Percentiles rank a stretch among this genome's conserved stretches.
phyloP scores from a whole-genome alignment of 2,329 filamentous ascomycete species.

The Lecanoromycetidae sp. region DNA sequence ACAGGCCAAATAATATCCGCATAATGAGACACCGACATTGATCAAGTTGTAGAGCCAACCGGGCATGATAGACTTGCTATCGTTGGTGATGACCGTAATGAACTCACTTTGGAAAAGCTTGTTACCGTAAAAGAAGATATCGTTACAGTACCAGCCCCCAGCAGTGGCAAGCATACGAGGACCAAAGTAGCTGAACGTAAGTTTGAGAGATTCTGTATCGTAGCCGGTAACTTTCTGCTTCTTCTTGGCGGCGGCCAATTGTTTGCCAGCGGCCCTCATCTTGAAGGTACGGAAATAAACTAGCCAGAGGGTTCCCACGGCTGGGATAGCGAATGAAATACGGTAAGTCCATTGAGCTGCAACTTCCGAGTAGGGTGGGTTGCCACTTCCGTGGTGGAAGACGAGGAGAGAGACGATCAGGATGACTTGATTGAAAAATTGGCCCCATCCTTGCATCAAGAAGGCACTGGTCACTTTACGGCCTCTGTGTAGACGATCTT shows the following conservation, averaged over 20 bases:
- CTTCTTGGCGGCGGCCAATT: conserved; percentile 71
- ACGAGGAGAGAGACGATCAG: conserved; percentile 77
- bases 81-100: conserved; percentile 57
- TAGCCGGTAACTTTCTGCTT: conserved; percentile 82
- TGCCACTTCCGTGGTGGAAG: conserved; percentile 65
- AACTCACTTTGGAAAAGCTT: conserved; percentile 93
- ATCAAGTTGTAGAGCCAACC: conserved; percentile 86
- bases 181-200: conserved; percentile 73
- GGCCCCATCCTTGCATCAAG: conserved; percentile 97
- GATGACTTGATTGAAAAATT: conserved; percentile 84
- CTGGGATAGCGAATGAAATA: conserved; percentile 81
- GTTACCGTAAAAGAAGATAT: conserved; percentile 98
- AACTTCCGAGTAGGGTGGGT: conserved; percentile 64
- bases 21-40: conserved; percentile 77
- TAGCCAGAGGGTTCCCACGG: conserved; percentile 82
- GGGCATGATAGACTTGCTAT: conserved; percentile 60
- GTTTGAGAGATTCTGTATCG: conserved; percentile 67
- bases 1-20: conserved; percentile 72
- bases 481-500: conserved; percentile 88
- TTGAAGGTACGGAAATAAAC: conserved; percentile 93
- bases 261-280: conserved; percentile 79
- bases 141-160: conserved; percentile 87
- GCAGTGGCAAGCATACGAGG: conserved; percentile 77
- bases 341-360: conserved; percentile 84
- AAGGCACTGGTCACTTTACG: conserved; percentile 93